phyloP scores from a whole-genome alignment of 331 rosid species.

The Malus hybrid region DNA sequence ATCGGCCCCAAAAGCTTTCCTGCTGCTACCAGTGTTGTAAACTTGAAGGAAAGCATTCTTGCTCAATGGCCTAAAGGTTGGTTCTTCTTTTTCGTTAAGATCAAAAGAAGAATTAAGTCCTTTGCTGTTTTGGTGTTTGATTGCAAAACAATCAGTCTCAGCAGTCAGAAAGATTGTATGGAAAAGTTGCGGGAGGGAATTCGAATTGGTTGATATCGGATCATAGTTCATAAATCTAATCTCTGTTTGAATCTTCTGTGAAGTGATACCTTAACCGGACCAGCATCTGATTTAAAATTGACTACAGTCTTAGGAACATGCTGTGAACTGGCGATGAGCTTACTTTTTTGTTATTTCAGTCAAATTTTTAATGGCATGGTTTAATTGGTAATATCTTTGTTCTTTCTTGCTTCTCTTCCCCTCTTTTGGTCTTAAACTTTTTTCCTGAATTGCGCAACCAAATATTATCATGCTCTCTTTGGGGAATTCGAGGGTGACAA shows the following conservation, averaged over 20 bases:
- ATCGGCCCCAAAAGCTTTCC: slow-evolving; percentile 89
- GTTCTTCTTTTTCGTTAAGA: not conserved
- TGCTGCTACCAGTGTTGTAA: slow-evolving; percentile 73
- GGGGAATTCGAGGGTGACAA: not conserved
- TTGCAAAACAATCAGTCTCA: not conserved
- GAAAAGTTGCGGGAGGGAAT: not conserved
- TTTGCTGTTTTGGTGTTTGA: slow-evolving; percentile 1
- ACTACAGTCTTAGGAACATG: not conserved
- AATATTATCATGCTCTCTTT: not conserved
- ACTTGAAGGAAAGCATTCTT: slow-evolving; percentile 80
- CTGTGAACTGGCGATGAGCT: not conserved
- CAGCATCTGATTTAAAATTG: not conserved
- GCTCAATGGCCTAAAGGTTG: slow-evolving; percentile 97
- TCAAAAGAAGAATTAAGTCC: not conserved
- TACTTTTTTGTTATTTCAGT: no score
- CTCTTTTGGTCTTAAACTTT: not conserved
- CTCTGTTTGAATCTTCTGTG: not conserved
- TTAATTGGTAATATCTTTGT: no score
- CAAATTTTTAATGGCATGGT: no score
- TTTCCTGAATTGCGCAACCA: not conserved
- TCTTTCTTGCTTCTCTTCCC: not conserved
- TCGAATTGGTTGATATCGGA: not conserved
- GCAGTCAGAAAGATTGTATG: not conserved
- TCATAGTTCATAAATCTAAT: not conserved
- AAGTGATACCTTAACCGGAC: not conserved